phyloP scores from a whole-genome alignment of 306 rosid genomes.

The Psophocarpus tetragonolobus region DNA sequence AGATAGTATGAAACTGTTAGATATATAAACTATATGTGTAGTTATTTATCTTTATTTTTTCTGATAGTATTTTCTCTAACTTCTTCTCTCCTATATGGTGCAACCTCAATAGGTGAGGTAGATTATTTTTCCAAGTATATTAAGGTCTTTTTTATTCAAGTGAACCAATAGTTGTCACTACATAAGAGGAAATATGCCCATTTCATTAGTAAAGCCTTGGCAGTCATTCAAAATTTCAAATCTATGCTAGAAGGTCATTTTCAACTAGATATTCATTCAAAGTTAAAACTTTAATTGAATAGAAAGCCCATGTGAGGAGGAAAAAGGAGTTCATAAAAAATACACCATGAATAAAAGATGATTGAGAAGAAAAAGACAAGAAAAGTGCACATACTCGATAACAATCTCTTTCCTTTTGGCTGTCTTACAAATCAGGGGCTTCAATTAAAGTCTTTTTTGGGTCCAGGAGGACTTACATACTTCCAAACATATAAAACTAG shows the following conservation, averaged over 20 bases:
- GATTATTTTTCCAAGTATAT: too few relatives aligned
- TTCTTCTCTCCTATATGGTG: too few relatives aligned
- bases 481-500: not conserved
- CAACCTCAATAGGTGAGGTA: too few relatives aligned
- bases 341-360: not conserved
- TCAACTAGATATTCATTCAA: conserved; percentile 19
- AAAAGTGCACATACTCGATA: not conserved
- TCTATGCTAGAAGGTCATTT: conserved; percentile 21
- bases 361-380: not conserved
- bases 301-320: conserved; percentile 6
- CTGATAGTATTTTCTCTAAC: too few relatives aligned
- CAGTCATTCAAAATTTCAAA: conserved; percentile 10
- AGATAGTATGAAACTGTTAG: too few relatives aligned
- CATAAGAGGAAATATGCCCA: not conserved
- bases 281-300: conserved; percentile 5
- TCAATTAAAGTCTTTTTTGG: not conserved
- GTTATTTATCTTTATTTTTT: too few relatives aligned
- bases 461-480: not conserved
- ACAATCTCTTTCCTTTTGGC: not conserved
- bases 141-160: too few relatives aligned
- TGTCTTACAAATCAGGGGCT: not conserved
- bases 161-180: not conserved
- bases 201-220: not conserved
- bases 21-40: too few relatives aligned
- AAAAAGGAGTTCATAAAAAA: not conserved